A percentile compares a stretch with the other conserved stretches of the same genome.
phyloP scores from a whole-genome alignment of 2,329 filamentous ascomycete genomes.

The Rhexocercosporidium sp. region DNA sequence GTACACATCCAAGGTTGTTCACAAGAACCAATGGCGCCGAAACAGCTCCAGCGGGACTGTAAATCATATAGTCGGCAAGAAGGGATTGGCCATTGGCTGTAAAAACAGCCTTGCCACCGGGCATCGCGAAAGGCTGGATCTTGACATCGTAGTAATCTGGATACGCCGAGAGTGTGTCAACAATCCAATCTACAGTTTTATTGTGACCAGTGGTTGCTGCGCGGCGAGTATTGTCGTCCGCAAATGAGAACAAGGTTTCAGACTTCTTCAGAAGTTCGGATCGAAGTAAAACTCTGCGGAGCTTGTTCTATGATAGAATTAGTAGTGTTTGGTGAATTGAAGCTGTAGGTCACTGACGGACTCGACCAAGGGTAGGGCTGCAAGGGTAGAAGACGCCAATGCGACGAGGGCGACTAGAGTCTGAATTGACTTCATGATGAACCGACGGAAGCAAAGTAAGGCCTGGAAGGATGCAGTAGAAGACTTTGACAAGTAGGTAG shows the following conservation, averaged over 20 bases:
- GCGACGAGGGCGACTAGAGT: background rate
- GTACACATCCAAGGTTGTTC: slow-evolving; percentile 23
- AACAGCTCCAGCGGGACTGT: slow-evolving; percentile 16
- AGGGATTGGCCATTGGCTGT: slow-evolving; percentile 14
- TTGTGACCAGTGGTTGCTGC: slow-evolving; percentile 39
- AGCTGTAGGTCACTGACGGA: slow-evolving; percentile 11
- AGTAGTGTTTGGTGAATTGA: background rate
- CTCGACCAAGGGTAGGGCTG: slow-evolving; percentile 21
- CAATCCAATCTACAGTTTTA: slow-evolving; percentile 51
- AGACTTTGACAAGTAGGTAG: background rate
- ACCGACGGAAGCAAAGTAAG: background rate
- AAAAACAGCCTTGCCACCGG: slow-evolving; percentile 8
- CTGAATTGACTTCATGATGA: slow-evolving; percentile 5
- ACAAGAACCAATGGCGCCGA: slow-evolving; percentile 22
- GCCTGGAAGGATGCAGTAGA: background rate
- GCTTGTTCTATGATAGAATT: slow-evolving; percentile 13
- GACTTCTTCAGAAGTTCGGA: slow-evolving; percentile 26
- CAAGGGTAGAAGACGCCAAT: slow-evolving; percentile 2
- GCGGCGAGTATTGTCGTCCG: slow-evolving; percentile 16
- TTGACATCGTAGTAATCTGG: slow-evolving; percentile 27
- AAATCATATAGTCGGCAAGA: slow-evolving; percentile 20
- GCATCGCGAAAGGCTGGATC: slow-evolving; percentile 21
- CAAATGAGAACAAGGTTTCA: slow-evolving; percentile 13
- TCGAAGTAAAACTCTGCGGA: slow-evolving; percentile 19
- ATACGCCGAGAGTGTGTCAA: slow-evolving; percentile 32